These are phyloP conservation scores for Aspergillus sergii DNA, from an alignment of 2,329 filamentous ascomycete species.

Conservation along the genomic window DNA sequence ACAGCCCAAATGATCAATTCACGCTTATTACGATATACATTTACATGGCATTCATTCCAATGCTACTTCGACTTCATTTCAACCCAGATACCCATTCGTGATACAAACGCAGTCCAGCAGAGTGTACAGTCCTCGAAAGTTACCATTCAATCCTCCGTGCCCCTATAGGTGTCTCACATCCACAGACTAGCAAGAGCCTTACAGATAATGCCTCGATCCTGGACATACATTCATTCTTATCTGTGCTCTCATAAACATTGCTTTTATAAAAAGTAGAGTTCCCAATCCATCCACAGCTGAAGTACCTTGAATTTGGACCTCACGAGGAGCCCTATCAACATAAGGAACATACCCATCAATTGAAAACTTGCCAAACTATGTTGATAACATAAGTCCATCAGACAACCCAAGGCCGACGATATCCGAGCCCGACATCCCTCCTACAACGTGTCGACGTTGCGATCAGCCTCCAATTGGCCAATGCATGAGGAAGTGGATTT, in stretches of 20 bases:
- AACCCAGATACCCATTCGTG: too few relatives aligned
- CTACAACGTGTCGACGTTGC: neutral
- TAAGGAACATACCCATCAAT: neutral
- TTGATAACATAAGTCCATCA: neutral
- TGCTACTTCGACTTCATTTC: neutral
- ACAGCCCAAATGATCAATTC: neutral
- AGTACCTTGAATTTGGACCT: neutral
- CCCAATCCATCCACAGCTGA: too few relatives aligned
- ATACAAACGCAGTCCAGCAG: neutral
- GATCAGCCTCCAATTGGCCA: neutral
- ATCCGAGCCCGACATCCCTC: neutral
- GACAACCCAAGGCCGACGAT: neutral
- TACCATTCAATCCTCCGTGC: neutral
- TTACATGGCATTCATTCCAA: neutral
- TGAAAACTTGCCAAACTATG: too few relatives aligned
- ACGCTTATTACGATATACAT: neutral
- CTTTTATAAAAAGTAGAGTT: too few relatives aligned
- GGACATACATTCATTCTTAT: too few relatives aligned
- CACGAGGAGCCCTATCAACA: neutral
- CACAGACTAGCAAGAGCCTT: too few relatives aligned
- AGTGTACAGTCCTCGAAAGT: neutral
- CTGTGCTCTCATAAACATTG: too few relatives aligned
- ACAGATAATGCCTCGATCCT: too few relatives aligned
- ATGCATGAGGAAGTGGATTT: neutral
- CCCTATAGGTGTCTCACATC: too few relatives aligned